Evolutionary conservation across 2,329 filamentous ascomycete genomes (phyloP), one percentile per base, ranked within the genome.

Genomic region (Herpotrichia juniperi): DNA sequence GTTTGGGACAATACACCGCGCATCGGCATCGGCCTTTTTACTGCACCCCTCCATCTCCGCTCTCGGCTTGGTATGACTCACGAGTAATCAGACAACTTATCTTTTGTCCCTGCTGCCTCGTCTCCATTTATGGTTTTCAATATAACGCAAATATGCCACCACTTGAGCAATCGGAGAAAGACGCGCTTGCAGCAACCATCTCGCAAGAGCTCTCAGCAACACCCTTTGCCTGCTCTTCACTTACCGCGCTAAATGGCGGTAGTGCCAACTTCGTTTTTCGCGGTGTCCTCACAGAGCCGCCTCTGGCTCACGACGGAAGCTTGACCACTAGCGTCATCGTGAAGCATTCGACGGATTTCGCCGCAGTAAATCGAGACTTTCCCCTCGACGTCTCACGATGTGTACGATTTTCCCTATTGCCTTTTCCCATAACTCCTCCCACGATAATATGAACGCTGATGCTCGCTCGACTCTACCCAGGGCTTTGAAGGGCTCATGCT

Each of bases 251-350:
- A n/a, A 40, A 17, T 8, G 49, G 45, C n/a, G 49, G 53, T 21
- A 55, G 48, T 7, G 49, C 53, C 10, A 51, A 44, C 25, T 55
- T 51, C 46, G 48, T 51, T 17, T 55, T 55, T 25, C 40, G 30
- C 1, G 48, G 48, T 7, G 14, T 12, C 4, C 26, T 52, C 2
- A n/a, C 17, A 16, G 10, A 44, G 26, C 52, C 52, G 14, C 22
- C 25, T 8, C 22, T 11, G 7, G 26, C 26, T 12, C 26, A 28
- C 7, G 22, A 42, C 22, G 17, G 39, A 21, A 28, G 12, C 26
- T 28, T 28, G 26, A 42, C 17, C 8, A 21, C 12, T 7, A 44
- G 17, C 16, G 45, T 49, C 16, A 50, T 55, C 8, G n/a, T 52
- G 7, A 55, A 55, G 28, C 21, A 55, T 22, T 34, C 49, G 10